phyloP scores from a whole-genome alignment of 129 eudicot genomes.

The Logfia minima region DNA sequence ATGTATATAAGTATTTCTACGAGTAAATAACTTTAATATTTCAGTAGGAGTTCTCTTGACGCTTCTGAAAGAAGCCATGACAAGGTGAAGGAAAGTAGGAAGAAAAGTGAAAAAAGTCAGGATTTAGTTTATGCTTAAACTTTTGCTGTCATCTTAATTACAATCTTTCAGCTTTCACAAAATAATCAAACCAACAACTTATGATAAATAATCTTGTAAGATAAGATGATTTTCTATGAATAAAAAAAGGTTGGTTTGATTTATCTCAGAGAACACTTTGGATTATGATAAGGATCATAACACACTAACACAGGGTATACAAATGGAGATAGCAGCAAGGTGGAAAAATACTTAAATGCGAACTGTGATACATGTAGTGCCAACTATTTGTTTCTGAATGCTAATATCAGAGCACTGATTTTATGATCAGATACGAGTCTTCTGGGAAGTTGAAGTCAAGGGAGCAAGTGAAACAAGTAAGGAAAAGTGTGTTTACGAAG shows the following conservation, averaged over 20 bases:
- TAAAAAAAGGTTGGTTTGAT: background rate
- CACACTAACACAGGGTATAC: background rate
- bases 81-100: conserved; percentile 14
- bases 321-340: conserved; percentile 1
- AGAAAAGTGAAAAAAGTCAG: conserved; percentile 8
- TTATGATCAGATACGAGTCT: background rate
- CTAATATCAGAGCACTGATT: background rate
- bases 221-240: background rate
- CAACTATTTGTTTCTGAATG: background rate
- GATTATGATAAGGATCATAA: conserved; percentile 1
- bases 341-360: background rate
- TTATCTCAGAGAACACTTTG: background rate
- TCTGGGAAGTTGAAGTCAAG: background rate
- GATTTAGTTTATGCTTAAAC: background rate
- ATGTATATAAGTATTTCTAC: background rate
- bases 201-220: background rate
- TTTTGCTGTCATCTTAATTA: background rate
- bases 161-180: background rate
- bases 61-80: conserved; percentile 11
- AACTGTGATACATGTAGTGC: background rate
- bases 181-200: background rate
- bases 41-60: conserved; percentile 5
- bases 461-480: background rate
- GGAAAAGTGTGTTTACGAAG: background rate
- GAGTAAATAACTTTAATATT: background rate